Evolutionary conservation across 2,329 filamentous ascomycete species (phyloP).

Genomic region (Fusarium staphyleae): DNA sequence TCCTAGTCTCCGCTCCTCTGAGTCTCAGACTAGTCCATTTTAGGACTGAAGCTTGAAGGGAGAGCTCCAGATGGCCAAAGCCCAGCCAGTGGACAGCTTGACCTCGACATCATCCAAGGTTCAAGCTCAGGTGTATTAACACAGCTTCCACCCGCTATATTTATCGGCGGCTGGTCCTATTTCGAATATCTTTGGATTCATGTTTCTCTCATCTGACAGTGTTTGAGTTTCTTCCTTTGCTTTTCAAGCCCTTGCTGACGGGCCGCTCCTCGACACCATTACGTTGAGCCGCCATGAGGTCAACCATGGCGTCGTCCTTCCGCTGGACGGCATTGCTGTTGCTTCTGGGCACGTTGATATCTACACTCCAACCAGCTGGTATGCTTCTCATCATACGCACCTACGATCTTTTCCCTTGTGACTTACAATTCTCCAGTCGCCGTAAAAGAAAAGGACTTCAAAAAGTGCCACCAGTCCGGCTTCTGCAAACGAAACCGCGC

Average conservation of each 20-base stretch:
- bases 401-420: background rate
- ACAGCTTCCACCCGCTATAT: slow-evolving; percentile 10
- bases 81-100: slow-evolving; percentile 42
- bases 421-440: slow-evolving; percentile 60
- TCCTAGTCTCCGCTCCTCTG: slow-evolving; percentile 34
- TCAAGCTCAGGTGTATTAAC: background rate
- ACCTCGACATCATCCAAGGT: slow-evolving; percentile 32
- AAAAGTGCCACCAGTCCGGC: slow-evolving; percentile 92
- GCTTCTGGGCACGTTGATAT: slow-evolving; percentile 64
- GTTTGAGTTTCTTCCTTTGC: slow-evolving; percentile 4
- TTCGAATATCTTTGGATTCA: slow-evolving; percentile 1
- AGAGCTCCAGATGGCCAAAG: slow-evolving; percentile 20
- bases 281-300: slow-evolving; percentile 56
- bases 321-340: slow-evolving; percentile 71
- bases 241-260: slow-evolving; percentile 13
- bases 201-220: slow-evolving; percentile 6
- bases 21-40: slow-evolving; percentile 36
- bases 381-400: slow-evolving; percentile 41
- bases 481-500: slow-evolving; percentile 96
- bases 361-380: slow-evolving; percentile 71
- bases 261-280: slow-evolving; percentile 25
- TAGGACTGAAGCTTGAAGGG: slow-evolving; percentile 37
- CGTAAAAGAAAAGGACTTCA: slow-evolving; percentile 97
- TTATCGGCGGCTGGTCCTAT: background rate
- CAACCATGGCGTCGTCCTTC: slow-evolving; percentile 58